A percentile compares a stretch with the other conserved stretches of the same genome.
phyloP scores from a whole-genome alignment of 2,329 filamentous ascomycete species.

The Lomentospora prolificans region DNA sequence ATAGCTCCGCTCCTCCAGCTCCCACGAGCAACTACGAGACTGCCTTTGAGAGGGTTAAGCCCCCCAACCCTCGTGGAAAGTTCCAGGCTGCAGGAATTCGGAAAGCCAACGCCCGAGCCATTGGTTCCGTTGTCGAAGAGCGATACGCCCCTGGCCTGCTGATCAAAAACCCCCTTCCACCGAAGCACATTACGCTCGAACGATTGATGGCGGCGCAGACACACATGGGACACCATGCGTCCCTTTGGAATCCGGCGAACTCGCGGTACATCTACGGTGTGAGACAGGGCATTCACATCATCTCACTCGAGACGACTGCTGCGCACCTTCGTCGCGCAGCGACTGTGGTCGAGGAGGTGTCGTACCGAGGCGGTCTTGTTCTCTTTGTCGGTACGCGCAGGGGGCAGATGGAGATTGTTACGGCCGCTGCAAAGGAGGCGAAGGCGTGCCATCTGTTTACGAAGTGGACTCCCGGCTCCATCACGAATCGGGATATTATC shows the following conservation, averaged over 20 bases:
- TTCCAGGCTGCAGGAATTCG: neutral
- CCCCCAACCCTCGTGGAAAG: neutral
- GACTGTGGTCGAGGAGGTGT: constrained; percentile 82
- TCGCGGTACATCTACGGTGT: constrained; percentile 90
- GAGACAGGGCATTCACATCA: constrained; percentile 82
- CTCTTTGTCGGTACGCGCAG: constrained; percentile 83
- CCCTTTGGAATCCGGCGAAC: constrained; percentile 91
- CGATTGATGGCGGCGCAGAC: constrained; percentile 78
- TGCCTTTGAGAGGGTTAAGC: constrained; percentile 17
- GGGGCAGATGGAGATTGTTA: constrained; percentile 72
- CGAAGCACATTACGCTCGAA: constrained; percentile 79
- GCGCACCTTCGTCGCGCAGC: constrained; percentile 85
- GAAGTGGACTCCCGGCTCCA: constrained; percentile 82
- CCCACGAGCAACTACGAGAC: constrained; percentile 29
- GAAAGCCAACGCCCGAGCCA: constrained; percentile 30
- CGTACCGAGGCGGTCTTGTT: constrained; percentile 71
- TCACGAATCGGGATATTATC: constrained; percentile 90
- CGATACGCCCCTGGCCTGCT: constrained; percentile 59
- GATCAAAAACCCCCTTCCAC: constrained; percentile 61
- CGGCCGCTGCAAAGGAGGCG: constrained; percentile 68
- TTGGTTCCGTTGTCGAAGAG: constrained; percentile 39
- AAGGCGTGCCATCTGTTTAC: constrained; percentile 82
- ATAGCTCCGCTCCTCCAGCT: constrained; percentile 10
- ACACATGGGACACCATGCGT: constrained; percentile 84
- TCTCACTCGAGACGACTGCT: constrained; percentile 80